A percentile compares a stretch with the other conserved stretches of the same genome.
phyloP scores from a whole-genome alignment of 345 rosid species.

The Leavenworthia alabamica region DNA sequence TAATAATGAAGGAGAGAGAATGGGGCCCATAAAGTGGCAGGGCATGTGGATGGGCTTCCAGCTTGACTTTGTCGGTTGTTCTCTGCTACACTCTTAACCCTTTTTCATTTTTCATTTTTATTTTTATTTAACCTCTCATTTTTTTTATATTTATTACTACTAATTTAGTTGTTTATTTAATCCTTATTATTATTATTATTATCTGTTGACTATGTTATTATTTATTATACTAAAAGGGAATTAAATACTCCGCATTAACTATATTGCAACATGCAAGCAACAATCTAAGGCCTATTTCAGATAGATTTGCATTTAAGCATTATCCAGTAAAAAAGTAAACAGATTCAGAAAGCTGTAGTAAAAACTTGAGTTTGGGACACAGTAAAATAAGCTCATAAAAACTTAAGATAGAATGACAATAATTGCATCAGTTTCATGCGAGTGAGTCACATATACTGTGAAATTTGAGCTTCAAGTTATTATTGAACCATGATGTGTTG shows the following conservation, averaged over 20 bases:
- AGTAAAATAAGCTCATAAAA: conserved; percentile 13
- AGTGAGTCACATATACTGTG: conserved; percentile 18
- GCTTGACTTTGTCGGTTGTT: conserved; percentile 99
- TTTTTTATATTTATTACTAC: too few relatives aligned
- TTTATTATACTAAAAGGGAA: too few relatives aligned
- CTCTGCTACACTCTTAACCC: conserved; percentile 29
- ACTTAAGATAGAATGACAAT: conserved; percentile 7
- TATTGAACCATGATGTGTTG: not conserved
- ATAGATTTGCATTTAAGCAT: not conserved
- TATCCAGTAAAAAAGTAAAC: too few relatives aligned
- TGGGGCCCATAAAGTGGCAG: conserved; percentile 71
- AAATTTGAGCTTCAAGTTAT: conserved; percentile 24
- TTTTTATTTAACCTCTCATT: not conserved
- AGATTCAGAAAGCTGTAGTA: too few relatives aligned
- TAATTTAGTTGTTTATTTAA: conserved; percentile 18
- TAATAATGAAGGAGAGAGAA: conserved; percentile 77
- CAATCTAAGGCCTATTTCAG: not conserved
- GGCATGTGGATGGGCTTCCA: conserved; percentile 85
- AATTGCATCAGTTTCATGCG: conserved; percentile 33
- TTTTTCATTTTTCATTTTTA: not conserved
- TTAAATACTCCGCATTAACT: too few relatives aligned
- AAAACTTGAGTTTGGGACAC: not conserved
- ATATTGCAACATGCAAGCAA: not conserved
- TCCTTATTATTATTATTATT: too few relatives aligned
- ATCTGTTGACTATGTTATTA: conserved; percentile 17